Evolutionary conservation across 148 eudicot genomes (phyloP), one percentile per base, ranked within the genome.

Genomic region (Diospyros lotus): DNA sequence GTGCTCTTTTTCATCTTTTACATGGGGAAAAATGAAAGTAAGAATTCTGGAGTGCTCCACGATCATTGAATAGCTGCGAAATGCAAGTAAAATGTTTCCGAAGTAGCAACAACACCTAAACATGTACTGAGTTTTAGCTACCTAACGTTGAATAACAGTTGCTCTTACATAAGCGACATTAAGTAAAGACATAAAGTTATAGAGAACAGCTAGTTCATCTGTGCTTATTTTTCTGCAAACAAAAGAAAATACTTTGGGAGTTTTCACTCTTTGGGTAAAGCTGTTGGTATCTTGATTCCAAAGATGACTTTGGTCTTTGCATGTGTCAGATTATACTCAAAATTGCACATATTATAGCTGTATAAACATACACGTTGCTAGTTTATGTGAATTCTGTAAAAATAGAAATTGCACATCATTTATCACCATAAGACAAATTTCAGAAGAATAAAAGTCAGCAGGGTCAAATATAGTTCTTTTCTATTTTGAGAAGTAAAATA

Each of bases 361-460:
- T 18, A 18, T 55, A 4, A 64, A 64, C 59, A 74, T 64, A 40
- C 17, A 64, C 43, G 41, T 14, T 9, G 64, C 6, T 42, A 28
- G 28, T 28, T 28, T 28, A 28, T 28, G 28, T 0, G 28, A 28
- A 28, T 28, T 28, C 28, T 28, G 28, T 28, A 28, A 28, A 28
- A 28, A 28, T 28, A 28, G 28, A 28, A 28, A 28, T 28, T 50
- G 42, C 14, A 58, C 46, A 18, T 68, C 58, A n/a, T 52, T 51
- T 9, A 38, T 5, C 9, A 3, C 13, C 17, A 38, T 13, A 52
- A 56, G 11, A 2, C 38, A 12, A 9, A 39, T 12, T 28, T 6
- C 10, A 6, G 58, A 68, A 68, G 44, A 67, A 28, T 41, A 53
- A 8, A 67, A n/a, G 48, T 76, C 63, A 58, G 17, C 73, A 58